These are phyloP conservation scores for Prunus davidiana DNA, from an alignment of 306 rosid genomes.

Conservation along the genomic window DNA sequence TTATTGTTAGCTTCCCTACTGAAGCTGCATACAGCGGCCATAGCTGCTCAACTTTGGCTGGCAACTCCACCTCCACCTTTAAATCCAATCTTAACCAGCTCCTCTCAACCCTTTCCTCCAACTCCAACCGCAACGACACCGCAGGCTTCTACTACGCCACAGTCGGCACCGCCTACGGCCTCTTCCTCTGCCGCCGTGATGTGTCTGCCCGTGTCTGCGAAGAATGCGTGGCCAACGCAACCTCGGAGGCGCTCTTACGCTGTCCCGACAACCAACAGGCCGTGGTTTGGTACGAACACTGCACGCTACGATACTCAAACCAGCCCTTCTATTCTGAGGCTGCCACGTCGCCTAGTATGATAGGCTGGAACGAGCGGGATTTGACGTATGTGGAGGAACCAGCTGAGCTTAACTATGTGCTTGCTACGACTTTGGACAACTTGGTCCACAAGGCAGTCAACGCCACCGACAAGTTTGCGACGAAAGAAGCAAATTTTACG, in stretches of 20 bases:
- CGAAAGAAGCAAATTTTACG: not conserved
- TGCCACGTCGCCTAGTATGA: not conserved
- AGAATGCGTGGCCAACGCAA: constrained; percentile 36
- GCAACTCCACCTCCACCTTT: constrained; percentile 6
- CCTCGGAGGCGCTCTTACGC: not conserved
- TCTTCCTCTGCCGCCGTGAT: constrained; percentile 19
- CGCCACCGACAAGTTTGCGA: not conserved
- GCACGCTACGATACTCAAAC: constrained; percentile 48
- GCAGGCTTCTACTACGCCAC: constrained; percentile 12
- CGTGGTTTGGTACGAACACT: constrained; percentile 45
- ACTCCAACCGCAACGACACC: not conserved
- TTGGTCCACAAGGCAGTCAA: not conserved
- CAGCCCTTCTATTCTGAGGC: constrained; percentile 19
- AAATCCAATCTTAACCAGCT: constrained; percentile 1
- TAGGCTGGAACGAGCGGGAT: not conserved
- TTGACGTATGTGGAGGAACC: not conserved
- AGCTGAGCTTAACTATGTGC: not conserved
- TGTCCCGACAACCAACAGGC: constrained; percentile 43
- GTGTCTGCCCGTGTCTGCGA: constrained; percentile 11
- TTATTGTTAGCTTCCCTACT: not conserved
- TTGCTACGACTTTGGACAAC: not conserved
- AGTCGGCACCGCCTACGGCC: not conserved
- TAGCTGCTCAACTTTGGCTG: not conserved
- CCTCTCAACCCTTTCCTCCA: constrained; percentile 3
- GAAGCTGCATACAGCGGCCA: not conserved